Percentiles rank a stretch among this genome's conserved stretches.
Evolutionary conservation across 345 rosid species (phyloP).

Genomic region (Melaleuca quinquenervia): DNA sequence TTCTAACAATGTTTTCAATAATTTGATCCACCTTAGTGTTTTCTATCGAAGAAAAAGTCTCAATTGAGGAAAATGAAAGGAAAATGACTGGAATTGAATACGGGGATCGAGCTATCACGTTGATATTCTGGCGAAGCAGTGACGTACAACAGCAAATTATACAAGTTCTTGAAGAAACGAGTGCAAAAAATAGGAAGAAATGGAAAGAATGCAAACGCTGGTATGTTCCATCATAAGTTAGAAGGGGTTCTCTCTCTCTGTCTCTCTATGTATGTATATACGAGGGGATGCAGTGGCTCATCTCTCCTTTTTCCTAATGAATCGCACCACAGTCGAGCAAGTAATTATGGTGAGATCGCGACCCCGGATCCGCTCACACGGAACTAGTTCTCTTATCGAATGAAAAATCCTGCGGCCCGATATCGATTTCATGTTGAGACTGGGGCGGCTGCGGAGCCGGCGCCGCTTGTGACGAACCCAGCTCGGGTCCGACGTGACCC

Average conservation of each 20-base stretch:
- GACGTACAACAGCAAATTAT: background rate
- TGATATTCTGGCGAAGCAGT: background rate
- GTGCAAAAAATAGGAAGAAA: background rate
- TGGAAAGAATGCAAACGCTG: background rate
- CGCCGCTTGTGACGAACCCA: background rate
- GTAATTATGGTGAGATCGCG: background rate
- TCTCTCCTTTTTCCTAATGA: background rate
- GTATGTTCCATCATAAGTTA: background rate
- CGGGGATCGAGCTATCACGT: background rate
- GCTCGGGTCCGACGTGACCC: background rate
- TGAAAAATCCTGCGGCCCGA: conserved; percentile 1
- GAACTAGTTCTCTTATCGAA: background rate
- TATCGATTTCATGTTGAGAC: conserved; percentile 3
- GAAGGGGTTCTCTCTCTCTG: background rate
- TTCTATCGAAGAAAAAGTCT: background rate
- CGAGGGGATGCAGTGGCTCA: background rate
- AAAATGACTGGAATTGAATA: background rate
- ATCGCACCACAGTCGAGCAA: background rate
- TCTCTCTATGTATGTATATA: background rate
- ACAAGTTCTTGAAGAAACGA: background rate
- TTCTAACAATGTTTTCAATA: background rate
- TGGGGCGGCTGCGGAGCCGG: background rate
- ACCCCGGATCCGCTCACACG: background rate
- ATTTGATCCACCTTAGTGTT: background rate
- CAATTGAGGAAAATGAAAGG: background rate